Evolutionary conservation across 192 early-diverging fungal genomes (phyloP), one percentile per base, ranked within the genome.

Genomic region (Mortierella claussenii): DNA sequence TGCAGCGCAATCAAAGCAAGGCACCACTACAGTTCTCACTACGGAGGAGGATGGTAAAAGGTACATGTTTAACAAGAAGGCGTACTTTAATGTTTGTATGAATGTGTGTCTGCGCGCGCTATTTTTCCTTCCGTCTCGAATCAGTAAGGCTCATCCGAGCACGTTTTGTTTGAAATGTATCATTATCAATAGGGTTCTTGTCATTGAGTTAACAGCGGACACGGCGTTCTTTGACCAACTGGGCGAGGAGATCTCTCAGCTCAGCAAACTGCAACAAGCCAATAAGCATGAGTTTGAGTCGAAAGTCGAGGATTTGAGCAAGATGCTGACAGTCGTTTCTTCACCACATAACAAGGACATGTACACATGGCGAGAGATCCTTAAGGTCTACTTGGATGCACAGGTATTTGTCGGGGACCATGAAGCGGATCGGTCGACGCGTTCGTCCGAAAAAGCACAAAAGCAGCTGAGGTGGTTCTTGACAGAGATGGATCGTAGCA

Each of bases 291-390:
- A 83, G 40, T 91, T 89, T 64, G 73, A 81, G 36, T 55, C 69
- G 34, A 89, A 88, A 32, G 79, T 92, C 42, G 73, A 78, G 4
- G 70, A 69, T 26, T 46, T 92, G n/a, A 71, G 83, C 18, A 65
- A 55, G 23, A 79, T 85, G 42, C 61, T 92, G 52, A 83, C 86
- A 1, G 65, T 80, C 2, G 86, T 88, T 4, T 73, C 91, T 4
- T 90, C 93, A 0, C 91, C 92, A 1, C 85, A 87, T 44, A 90
- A 90, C 62, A 88, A 90, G 45, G 92, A 95, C 66, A 86, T 93
- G 60, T 89, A 93, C 58, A 73, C 81, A 5, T 95, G 89, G 89
- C 80, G 89, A 23, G 85, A 89, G 61, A 84, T 94, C 27, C 89
- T 94, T 55, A 79, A 84, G 17, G 48, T 88, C 6, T 94, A 94